Evolutionary conservation across 805 yeast species (phyloP).

Genomic region (Yarrowia alimentaria): DNA sequence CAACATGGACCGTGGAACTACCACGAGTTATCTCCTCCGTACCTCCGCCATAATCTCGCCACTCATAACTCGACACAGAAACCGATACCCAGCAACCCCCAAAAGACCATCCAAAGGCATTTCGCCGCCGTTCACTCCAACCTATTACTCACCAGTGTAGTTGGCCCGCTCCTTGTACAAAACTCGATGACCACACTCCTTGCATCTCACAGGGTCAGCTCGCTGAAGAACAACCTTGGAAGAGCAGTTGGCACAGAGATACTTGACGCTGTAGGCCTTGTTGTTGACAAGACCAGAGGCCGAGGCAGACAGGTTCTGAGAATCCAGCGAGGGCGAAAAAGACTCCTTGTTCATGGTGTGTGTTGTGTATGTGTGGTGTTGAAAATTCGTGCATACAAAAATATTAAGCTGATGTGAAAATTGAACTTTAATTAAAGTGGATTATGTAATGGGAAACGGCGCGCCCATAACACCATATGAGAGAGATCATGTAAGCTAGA

Average conservation of each 20-base stretch:
- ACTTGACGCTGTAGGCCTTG: constrained; percentile 80
- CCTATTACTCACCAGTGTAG: constrained; percentile 68
- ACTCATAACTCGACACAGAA: no score
- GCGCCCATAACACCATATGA: no score
- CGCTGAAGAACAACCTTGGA: constrained; percentile 80
- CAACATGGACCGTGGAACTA: no score
- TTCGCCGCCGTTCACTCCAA: no score
- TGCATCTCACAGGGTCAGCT: constrained; percentile 96
- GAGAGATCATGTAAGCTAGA: no score
- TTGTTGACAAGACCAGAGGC: constrained; percentile 73
- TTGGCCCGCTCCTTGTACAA: constrained; percentile 95
- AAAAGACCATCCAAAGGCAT: background rate
- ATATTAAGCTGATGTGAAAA: background rate
- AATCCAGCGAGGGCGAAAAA: constrained; percentile 41
- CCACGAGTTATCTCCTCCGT: no score
- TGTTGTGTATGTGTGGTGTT: background rate
- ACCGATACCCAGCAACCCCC: background rate
- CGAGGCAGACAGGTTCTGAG: constrained; percentile 52
- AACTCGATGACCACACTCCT: constrained; percentile 98
- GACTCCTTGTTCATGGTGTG: constrained; percentile 39
- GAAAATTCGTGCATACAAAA: constrained; percentile 18
- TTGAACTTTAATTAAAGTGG: background rate
- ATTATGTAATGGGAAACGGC: background rate
- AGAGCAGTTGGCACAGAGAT: constrained; percentile 96
- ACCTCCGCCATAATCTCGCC: no score